Base-by-base conservation (phyloP, 305 asterid species). In the Fraxinus ornus region DNA sequence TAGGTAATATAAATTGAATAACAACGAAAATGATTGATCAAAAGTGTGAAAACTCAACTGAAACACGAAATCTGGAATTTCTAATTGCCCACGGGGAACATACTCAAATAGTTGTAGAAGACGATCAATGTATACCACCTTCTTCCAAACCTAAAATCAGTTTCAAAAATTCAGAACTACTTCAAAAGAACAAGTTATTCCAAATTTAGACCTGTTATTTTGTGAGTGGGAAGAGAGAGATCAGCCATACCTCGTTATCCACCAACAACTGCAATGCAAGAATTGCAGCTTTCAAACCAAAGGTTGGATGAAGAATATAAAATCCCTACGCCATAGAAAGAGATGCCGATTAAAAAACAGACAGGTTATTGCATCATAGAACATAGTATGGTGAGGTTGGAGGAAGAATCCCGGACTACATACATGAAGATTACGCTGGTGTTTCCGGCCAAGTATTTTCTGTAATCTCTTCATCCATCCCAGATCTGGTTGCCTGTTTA, bases 351-450 rank as follows among this genome's bases (percentile, higher is more conserved):
- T 78, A 4, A 62, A 17, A 66, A 36, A 76, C 72, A 68, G 66
- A 26, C 8, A 0, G 57, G 10, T 17, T 66, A 32, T 33, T 72
- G 37, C 74, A 70, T 28, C 44, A 71, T 41, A 19, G 70, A 68
- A 68, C 19, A 28, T 17, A 68, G 71, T 62, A 62, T 62, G 32
- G 71, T 19, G 72, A 6, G 19, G n/a, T 12, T 28, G 30, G 12
- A 55, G 33, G 64, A 81, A 66, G 17, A 81, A 75, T 55, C 75
- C 26, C 28, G 47, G 33, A 77, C 78, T 75, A 86, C 89, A 37
- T 91, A 94, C 99, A 85, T 94, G 98, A 90, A 96, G 98, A 86
- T 96, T 94, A 57, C 91, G 94, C 87, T 93, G 97, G 91, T 93
- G 98, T 79, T 94, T 96, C 88, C 94, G 91, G 78, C 98, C 99